A percentile compares a stretch with the other conserved stretches of the same genome.
Evolutionary conservation across 129 eudicot species (phyloP).

Genomic region (Erigeron canadensis): DNA sequence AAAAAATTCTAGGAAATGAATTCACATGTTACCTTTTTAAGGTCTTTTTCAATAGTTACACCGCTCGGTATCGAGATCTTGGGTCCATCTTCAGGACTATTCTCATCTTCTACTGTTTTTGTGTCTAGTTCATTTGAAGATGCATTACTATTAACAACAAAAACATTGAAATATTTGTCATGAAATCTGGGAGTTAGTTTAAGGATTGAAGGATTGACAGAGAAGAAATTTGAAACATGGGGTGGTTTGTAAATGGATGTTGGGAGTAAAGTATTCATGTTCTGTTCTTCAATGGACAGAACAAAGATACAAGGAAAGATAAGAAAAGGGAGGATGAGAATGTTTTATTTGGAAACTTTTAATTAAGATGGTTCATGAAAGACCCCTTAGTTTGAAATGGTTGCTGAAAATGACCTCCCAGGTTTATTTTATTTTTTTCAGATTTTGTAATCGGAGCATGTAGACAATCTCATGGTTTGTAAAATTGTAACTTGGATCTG

Average conservation of each 20-base stretch:
- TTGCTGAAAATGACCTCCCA: conserved; percentile 10
- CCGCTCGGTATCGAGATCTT: conserved; percentile 22
- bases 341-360: conserved; percentile 13
- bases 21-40: conserved; percentile 52
- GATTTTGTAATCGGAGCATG: neutral
- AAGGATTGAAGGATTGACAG: conserved; percentile 15
- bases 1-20: neutral
- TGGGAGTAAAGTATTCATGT: conserved; percentile 52
- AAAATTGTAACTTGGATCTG: too few relatives aligned
- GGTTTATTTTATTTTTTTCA: neutral
- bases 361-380: too few relatives aligned
- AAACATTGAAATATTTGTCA: conserved; percentile 18
- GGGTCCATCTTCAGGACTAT: conserved; percentile 20
- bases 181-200: conserved; percentile 18
- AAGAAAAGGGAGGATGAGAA: conserved; percentile 21
- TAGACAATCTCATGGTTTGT: too few relatives aligned
- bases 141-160: neutral
- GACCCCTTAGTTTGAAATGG: neutral
- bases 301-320: neutral
- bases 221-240: conserved; percentile 31
- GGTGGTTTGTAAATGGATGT: conserved; percentile 39
- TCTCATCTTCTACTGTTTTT: conserved; percentile 32
- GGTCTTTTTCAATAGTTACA: conserved; percentile 59
- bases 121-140: conserved; percentile 54
- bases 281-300: conserved; percentile 33